Conservation (phyloP, 805 yeast species). For the Pichia kluyveri region DNA sequence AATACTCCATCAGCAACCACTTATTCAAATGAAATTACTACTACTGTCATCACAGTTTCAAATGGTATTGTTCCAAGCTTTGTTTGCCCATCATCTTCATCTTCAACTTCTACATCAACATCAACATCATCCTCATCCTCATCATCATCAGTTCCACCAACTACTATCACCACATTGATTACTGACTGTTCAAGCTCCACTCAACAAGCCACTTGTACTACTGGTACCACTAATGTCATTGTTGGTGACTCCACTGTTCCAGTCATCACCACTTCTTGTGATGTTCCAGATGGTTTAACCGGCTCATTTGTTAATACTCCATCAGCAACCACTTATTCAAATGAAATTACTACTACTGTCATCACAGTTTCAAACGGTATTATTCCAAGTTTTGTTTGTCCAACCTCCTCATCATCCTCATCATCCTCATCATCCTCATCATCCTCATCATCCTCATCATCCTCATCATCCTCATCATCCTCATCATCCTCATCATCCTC, state of each 20-base stretch:
- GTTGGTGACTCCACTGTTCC: neutral
- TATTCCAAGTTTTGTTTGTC: conserved; percentile 5
- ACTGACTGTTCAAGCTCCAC: neutral
- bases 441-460: neutral
- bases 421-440: neutral
- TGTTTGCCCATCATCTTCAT: conserved; percentile 3
- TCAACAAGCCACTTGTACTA: neutral
- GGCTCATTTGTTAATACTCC: conserved; percentile 6
- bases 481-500: conserved; percentile 10
- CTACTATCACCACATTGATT: neutral
- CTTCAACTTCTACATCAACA: neutral
- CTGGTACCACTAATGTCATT: neutral
- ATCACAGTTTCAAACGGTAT: conserved; percentile 2
- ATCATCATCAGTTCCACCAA: neutral
- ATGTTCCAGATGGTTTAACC: conserved; percentile 1
- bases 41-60: conserved; percentile 3
- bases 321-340: neutral
- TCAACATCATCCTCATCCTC: neutral
- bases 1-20: neutral
- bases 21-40: neutral
- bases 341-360: neutral
- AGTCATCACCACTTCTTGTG: conserved; percentile 2
- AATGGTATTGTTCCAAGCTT: conserved; percentile 4
- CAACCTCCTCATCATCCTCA: neutral
- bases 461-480: conserved; percentile 19